A percentile compares a stretch with the other conserved stretches of the same genome.
Conservation (phyloP, 805 yeast genomes). For the Pichia rugopelliculosa region DNA sequence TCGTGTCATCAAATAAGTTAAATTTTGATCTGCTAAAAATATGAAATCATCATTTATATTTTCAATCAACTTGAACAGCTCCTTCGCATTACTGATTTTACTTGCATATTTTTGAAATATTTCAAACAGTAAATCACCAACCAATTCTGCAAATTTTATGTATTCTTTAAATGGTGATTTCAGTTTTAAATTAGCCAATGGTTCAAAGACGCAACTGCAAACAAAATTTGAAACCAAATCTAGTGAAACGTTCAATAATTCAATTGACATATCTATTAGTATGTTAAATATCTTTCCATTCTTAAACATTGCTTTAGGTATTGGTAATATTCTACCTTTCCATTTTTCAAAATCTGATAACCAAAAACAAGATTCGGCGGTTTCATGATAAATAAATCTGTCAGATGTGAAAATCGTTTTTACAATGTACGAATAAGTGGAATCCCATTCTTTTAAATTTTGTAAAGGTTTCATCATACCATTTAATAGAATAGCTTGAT, state of each 20-base stretch:
- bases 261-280: neutral
- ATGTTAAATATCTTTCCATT: neutral
- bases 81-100: neutral
- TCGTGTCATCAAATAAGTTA: conserved; percentile 1
- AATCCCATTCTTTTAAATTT: conserved; percentile 2
- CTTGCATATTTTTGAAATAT: neutral
- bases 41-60: conserved; percentile 9
- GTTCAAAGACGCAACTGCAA: neutral
- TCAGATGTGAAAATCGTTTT: conserved; percentile 3
- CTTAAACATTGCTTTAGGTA: conserved; percentile 5
- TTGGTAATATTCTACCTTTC: conserved; percentile 3
- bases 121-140: neutral
- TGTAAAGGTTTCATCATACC: conserved; percentile 3
- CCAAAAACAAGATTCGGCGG: conserved; percentile 7
- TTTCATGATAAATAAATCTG: neutral
- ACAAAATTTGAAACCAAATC: neutral
- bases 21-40: neutral
- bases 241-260: neutral
- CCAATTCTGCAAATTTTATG: neutral
- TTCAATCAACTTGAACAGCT: conserved; percentile 10
- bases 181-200: conserved; percentile 1
- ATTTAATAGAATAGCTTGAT: neutral
- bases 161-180: neutral
- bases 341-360: conserved; percentile 9
- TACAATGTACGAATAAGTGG: neutral